Conservation (phyloP, 1,139 yeast genomes). For the Spathaspora sp. region DNA sequence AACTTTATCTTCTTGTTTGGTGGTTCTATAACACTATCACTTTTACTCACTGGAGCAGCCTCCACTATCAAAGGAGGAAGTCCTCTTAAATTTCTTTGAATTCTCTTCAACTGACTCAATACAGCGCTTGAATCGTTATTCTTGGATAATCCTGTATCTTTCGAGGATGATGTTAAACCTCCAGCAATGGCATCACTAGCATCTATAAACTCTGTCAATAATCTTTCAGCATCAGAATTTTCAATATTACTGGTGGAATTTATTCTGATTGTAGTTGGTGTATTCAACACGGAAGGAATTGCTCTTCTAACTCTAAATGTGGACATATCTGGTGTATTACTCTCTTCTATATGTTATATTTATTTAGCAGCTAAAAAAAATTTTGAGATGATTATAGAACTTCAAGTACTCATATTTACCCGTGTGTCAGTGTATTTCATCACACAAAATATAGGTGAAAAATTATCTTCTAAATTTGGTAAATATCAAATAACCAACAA, state of each 20-base stretch:
- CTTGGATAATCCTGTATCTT: slow-evolving; percentile 22
- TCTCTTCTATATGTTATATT: background rate
- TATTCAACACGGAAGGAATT: slow-evolving; percentile 45
- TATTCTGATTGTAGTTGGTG: slow-evolving; percentile 48
- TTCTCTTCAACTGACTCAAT: slow-evolving; percentile 61
- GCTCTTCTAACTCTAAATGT: slow-evolving; percentile 38
- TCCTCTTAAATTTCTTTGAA: slow-evolving; percentile 72
- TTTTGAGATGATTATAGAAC: slow-evolving; percentile 1
- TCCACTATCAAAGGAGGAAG: slow-evolving; percentile 57
- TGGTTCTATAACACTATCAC: slow-evolving; percentile 17
- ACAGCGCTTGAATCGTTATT: slow-evolving; percentile 32
- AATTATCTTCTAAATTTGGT: no score
- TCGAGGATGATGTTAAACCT: slow-evolving; percentile 7
- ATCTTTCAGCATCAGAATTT: slow-evolving; percentile 44
- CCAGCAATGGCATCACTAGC: slow-evolving; percentile 27
- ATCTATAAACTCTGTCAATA: slow-evolving; percentile 47
- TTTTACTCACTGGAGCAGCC: background rate
- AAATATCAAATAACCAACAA: no score
- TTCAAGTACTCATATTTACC: background rate
- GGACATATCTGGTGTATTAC: slow-evolving; percentile 23
- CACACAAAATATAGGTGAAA: background rate
- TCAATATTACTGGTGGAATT: slow-evolving; percentile 25
- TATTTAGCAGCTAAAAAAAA: slow-evolving; percentile 1
- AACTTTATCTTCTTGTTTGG: slow-evolving; percentile 29
- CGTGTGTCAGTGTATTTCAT: background rate